Base-by-base conservation (phyloP, 805 yeast species). In the Candida golubevii region DNA sequence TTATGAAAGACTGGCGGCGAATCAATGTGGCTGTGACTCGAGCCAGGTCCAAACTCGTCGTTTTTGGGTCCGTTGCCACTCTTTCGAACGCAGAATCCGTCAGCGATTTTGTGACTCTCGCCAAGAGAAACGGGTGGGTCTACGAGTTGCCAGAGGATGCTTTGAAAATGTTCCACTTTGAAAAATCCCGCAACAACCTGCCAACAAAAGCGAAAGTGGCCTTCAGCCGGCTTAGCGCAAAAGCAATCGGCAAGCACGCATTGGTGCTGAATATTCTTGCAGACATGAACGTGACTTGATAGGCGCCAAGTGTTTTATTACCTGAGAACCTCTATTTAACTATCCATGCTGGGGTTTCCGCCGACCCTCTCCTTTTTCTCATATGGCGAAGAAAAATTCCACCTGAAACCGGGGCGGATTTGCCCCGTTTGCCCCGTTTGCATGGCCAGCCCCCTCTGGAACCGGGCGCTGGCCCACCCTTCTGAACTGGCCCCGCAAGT, bases 21-120 rank as follows among this genome's bases (percentile, higher is more conserved):
- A 77, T 93, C 38, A 93, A 93, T 63, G 99, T 93, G 31, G 95
- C 97, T 0, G 83, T 93, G 60, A 93, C 98, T 0, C 73, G 99
- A 50, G 91, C 99, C 0, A 82, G 79, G 59, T 76, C 85, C 15
- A 93, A 93, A 62, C 73, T 95, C 35, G 77, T 93, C 12, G 79
- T 93, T 13, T 67, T 93, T 32, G 99, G 99, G 0, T 87, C 96
- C 1, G 73, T 72, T 43, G 66, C 68, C 8, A 85, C 96, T 0
- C 65, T 88, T 50, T 62, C 67, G 27, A 68, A 66, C 26, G 74
- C 75, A 34, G 71, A 69, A 3, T 75, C 81, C 9, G 70, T 85
- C 38, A 72, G 74, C 41, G 77, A 76, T 10, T 85, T 89, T 53
- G 71, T 88, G 60, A 66, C 73, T 2, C 62, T 88, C 18, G 62